Base-by-base conservation (phyloP, 2,329 filamentous ascomycete species). In the Plenodomus tracheiphilus region DNA sequence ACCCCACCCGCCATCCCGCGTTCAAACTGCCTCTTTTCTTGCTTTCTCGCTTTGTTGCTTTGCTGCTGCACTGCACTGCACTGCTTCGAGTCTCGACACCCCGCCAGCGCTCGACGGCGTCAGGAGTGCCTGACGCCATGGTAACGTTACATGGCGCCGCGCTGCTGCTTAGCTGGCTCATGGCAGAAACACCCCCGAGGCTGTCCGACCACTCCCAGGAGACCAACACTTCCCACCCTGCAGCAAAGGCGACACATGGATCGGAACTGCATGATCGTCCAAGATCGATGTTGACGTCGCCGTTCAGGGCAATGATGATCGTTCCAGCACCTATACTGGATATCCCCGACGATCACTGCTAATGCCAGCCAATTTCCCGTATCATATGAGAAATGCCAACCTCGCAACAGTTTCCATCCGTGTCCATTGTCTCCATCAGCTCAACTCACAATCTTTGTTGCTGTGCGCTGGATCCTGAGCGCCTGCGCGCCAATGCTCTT, bases 91-190 rank as follows among this genome's bases (percentile, higher is more conserved):
- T n/a, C n/a, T 37, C 4, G 22, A 17, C 13, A 37, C 35, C 35
- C 35, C 35, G 35, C 35, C 41, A 35, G 32, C 38, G 16, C 18
- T 22, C 9, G 6, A 25, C 13, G 25, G 43, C 43, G 43, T 32
- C 28, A 39, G 17, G 37, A 39, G 28, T 35, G 34, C 41, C 39
- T 36, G 42, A 21, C 19, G 28, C 20, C 32, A 25, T 44, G 22
- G 51, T 52, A 51, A 54, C 51, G 54, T 57, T 52, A 54, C 54
- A 57, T 57, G 47, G 45, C 30, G 35, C 21, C 34, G 39, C 20
- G 28, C 30, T 25, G 4, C 43, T n/a, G n/a, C n/a, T n/a, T n/a
- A 32, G 25, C 35, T 39, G 10, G 7, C 19, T 35, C 11, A 21
- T 38, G 28, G 40, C 41, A 17, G 30, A 18, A 34, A 39, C 30